Conservation (phyloP, 2,329 filamentous ascomycete species). For the Alternaria burnsii region DNA sequence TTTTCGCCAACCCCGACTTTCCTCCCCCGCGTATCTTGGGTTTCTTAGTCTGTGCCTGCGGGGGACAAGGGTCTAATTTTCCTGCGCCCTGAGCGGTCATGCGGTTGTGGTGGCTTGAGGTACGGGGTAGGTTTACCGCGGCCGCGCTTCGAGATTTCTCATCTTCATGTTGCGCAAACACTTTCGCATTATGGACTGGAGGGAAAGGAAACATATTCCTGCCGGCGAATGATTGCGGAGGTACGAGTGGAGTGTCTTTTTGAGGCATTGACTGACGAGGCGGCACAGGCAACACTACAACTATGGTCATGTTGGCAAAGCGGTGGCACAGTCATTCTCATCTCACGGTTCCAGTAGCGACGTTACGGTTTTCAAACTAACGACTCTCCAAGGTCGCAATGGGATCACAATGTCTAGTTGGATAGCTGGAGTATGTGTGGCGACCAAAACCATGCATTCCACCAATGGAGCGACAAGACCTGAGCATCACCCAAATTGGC, state of each 20-base stretch:
- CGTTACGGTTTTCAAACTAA: no score
- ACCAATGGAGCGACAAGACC: background rate
- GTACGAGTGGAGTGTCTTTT: background rate
- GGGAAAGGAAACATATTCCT: background rate
- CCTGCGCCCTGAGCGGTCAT: background rate
- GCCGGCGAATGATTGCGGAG: fast-evolving
- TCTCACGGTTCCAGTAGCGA: no score
- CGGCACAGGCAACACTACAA: background rate
- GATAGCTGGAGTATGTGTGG: no score
- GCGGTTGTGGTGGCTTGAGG: background rate
- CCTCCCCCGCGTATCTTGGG: conserved; percentile 2
- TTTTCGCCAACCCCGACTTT: conserved; percentile 4
- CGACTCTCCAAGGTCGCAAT: no score
- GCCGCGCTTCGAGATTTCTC: background rate
- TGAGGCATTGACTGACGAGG: background rate
- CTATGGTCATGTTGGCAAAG: background rate
- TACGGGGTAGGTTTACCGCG: background rate
- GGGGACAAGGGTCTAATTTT: conserved; percentile 5
- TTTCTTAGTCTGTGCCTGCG: background rate
- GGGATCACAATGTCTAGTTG: no score
- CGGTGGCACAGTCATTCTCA: background rate
- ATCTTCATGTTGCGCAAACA: background rate
- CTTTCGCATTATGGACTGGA: background rate
- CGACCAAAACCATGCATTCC: no score
- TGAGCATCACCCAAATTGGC: background rate